Conservation (phyloP, 192 early-diverging fungal genomes). For the Coemansia sp. region DNA sequence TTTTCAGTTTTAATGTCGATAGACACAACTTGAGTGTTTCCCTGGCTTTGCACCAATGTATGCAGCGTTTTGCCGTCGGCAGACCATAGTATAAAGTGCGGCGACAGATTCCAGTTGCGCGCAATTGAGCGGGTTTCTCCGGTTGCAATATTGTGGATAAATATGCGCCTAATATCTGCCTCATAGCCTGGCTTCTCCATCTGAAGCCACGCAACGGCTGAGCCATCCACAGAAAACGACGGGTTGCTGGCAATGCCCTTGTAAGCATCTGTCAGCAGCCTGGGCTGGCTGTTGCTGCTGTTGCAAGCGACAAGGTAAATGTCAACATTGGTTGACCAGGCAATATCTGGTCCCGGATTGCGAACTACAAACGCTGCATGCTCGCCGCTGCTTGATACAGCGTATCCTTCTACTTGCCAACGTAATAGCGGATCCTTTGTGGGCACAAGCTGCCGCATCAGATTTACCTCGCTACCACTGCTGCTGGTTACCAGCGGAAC, state of each 20-base stretch:
- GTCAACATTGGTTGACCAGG: slow-evolving; percentile 71
- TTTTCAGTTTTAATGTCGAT: slow-evolving; percentile 33
- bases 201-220: slow-evolving; percentile 69
- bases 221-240: slow-evolving; percentile 64
- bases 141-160: slow-evolving; percentile 40
- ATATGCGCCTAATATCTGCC: slow-evolving; percentile 68
- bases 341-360: slow-evolving; percentile 48
- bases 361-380: slow-evolving; percentile 66
- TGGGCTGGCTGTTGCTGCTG: slow-evolving; percentile 24
- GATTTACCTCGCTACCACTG: slow-evolving; percentile 15
- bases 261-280: slow-evolving; percentile 53
- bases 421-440: slow-evolving; percentile 57
- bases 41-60: slow-evolving; percentile 61
- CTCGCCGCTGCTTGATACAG: slow-evolving; percentile 60
- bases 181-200: slow-evolving; percentile 74
- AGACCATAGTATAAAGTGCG: slow-evolving; percentile 59
- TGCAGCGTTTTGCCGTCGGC: slow-evolving; percentile 54
- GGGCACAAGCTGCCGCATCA: slow-evolving; percentile 35
- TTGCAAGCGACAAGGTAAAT: slow-evolving; percentile 61
- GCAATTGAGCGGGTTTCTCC: slow-evolving; percentile 32
- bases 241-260: slow-evolving; percentile 61
- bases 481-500: slow-evolving; percentile 20
- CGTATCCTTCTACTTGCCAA: slow-evolving; percentile 55
- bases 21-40: slow-evolving; percentile 48
- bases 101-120: slow-evolving; percentile 57